Conservation (phyloP, 176 grass and related monocot species). For the Rhynchospora breviuscula region DNA sequence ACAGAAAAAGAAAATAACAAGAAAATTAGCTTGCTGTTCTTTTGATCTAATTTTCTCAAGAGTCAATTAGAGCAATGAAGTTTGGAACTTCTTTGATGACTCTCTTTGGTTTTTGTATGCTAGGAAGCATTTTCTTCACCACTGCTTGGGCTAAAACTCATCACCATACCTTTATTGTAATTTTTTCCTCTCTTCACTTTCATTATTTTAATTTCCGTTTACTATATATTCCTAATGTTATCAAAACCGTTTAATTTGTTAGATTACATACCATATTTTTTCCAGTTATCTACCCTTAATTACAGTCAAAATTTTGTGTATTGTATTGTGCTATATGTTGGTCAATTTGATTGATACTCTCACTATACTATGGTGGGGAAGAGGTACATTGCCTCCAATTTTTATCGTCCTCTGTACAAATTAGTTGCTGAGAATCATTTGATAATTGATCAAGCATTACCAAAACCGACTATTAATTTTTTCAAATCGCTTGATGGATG, state of each 20-base stretch:
- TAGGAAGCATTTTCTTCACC: neutral
- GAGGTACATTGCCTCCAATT: neutral
- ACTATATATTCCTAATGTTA: neutral
- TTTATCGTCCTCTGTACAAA: too few relatives aligned
- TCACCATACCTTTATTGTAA: conserved; percentile 27
- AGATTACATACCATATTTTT: neutral
- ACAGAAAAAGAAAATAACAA: too few relatives aligned
- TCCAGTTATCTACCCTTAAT: too few relatives aligned
- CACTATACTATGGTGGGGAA: neutral
- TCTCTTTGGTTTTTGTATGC: conserved; percentile 5
- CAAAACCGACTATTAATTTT: too few relatives aligned
- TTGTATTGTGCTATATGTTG: neutral
- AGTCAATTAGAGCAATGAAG: neutral
- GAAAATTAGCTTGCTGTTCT: neutral
- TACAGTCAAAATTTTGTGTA: neutral
- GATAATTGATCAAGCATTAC: too few relatives aligned
- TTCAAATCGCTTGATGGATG: too few relatives aligned
- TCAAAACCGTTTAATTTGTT: neutral
- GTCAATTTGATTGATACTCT: neutral
- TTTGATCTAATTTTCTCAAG: neutral
- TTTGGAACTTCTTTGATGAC: conserved; percentile 19
- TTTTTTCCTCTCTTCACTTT: neutral
- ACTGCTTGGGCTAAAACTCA: conserved; percentile 16
- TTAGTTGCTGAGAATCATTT: too few relatives aligned
- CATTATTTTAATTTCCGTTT: neutral